Percentiles rank a stretch among this genome's conserved stretches.
These are phyloP conservation scores for Candida morakotiae DNA, from an alignment of 805 yeast species.

Conservation along the genomic window DNA sequence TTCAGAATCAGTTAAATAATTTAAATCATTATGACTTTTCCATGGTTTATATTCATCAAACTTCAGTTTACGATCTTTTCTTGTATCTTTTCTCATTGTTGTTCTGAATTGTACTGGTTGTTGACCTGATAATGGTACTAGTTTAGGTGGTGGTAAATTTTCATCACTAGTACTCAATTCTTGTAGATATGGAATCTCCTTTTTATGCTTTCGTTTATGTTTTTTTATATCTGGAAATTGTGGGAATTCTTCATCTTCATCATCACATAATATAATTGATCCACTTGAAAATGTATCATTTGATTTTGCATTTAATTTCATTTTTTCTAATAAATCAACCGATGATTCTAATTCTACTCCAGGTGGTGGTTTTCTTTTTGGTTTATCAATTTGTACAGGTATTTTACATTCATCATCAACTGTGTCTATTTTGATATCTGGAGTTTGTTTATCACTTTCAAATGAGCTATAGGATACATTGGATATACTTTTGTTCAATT, in stretches of 20 bases:
- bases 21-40: constrained; percentile 73
- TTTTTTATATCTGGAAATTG: constrained; percentile 26
- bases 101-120: constrained; percentile 42
- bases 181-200: constrained; percentile 10
- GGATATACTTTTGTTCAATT: background rate
- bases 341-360: constrained; percentile 3
- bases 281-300: constrained; percentile 8
- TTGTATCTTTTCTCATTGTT: constrained; percentile 45
- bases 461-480: background rate
- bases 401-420: background rate
- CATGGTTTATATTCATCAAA: constrained; percentile 92
- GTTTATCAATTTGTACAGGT: background rate
- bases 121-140: constrained; percentile 7
- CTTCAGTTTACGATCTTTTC: constrained; percentile 34
- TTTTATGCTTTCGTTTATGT: constrained; percentile 11
- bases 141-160: background rate
- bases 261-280: background rate
- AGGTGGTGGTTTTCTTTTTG: constrained; percentile 7
- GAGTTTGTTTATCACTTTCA: constrained; percentile 2
- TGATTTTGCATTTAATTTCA: constrained; percentile 4
- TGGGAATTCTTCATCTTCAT: constrained; percentile 17
- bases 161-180: constrained; percentile 11
- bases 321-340: background rate
- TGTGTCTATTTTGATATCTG: constrained; percentile 9
- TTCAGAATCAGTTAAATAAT: constrained; percentile 54